Percentiles rank a stretch among this genome's conserved stretches.
Evolutionary conservation across 164 flowering plant genomes (phyloP).

Genomic region (Kalanchoe fedtschenkoi): DNA sequence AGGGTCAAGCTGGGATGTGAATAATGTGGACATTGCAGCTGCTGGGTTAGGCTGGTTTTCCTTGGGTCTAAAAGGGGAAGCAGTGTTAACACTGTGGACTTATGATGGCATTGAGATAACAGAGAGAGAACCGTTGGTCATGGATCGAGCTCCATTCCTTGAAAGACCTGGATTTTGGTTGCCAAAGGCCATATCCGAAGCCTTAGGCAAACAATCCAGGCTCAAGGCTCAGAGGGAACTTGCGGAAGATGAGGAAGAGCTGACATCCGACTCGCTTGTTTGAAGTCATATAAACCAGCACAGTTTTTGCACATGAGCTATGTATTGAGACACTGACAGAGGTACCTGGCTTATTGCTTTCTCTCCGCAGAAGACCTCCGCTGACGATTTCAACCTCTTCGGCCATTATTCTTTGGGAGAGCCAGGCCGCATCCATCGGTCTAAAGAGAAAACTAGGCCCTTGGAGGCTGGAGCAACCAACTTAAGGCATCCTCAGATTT

Average conservation of each 20-base stretch:
- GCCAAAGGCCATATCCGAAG: constrained; percentile 81
- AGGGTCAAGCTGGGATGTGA: constrained; percentile 87
- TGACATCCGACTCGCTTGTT: background rate
- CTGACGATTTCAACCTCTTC: background rate
- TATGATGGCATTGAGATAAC: constrained; percentile 53
- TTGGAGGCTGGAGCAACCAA: no score
- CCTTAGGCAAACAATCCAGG: constrained; percentile 49
- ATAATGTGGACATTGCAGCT: constrained; percentile 57
- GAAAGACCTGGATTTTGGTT: constrained; percentile 87
- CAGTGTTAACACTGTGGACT: constrained; percentile 59
- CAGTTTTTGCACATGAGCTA: background rate
- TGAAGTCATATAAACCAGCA: background rate
- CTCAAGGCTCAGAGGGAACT: constrained; percentile 36
- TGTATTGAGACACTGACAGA: no score
- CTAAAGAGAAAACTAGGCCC: no score
- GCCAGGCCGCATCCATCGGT: background rate
- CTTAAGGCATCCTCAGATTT: no score
- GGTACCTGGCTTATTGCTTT: background rate
- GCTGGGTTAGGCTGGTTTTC: constrained; percentile 97
- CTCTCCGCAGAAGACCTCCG: background rate
- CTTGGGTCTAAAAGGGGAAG: constrained; percentile 84
- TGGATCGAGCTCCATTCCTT: constrained; percentile 67
- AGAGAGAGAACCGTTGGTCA: constrained; percentile 74
- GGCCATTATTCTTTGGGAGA: background rate
- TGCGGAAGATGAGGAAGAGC: constrained; percentile 20